phyloP scores from a whole-genome alignment of 1,139 yeast species.

The Torulaspora pretoriensis region DNA sequence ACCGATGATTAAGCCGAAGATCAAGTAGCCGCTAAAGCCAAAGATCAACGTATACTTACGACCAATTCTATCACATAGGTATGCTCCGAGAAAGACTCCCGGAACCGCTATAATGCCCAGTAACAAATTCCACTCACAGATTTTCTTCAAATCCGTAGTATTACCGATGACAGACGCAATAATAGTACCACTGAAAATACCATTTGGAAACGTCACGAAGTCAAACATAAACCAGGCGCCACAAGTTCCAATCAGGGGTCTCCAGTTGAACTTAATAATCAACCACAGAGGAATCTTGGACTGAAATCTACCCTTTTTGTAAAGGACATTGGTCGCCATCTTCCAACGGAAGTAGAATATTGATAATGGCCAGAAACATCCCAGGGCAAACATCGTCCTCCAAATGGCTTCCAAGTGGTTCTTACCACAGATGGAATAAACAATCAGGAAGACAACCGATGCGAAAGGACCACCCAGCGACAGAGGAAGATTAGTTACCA shows the following conservation, averaged over 20 bases:
- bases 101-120: slow-evolving; percentile 53
- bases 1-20: slow-evolving; percentile 59
- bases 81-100: slow-evolving; percentile 58
- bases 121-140: slow-evolving; percentile 57
- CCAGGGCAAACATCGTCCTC: slow-evolving; percentile 74
- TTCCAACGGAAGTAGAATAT: slow-evolving; percentile 68
- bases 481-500: slow-evolving; percentile 69
- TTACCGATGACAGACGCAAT: slow-evolving; percentile 45
- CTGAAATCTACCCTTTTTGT: slow-evolving; percentile 49
- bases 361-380: slow-evolving; percentile 67
- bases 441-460: slow-evolving; percentile 61
- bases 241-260: slow-evolving; percentile 51
- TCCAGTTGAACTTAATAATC: slow-evolving; percentile 54
- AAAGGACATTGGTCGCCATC: slow-evolving; percentile 63
- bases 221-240: slow-evolving; percentile 63
- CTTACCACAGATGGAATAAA: slow-evolving; percentile 52
- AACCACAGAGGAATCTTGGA: slow-evolving; percentile 52
- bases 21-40: slow-evolving; percentile 55
- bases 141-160: slow-evolving; percentile 40
- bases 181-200: slow-evolving; percentile 52
- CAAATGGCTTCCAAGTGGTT: slow-evolving; percentile 54
- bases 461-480: slow-evolving; percentile 78
- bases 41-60: slow-evolving; percentile 55
- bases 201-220: slow-evolving; percentile 63
- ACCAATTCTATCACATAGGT: slow-evolving; percentile 49